Evolutionary conservation across 768 basidiomycete species (phyloP), one percentile per base, ranked within the genome.

Genomic region (Tylopilus vinaceipallidus): DNA sequence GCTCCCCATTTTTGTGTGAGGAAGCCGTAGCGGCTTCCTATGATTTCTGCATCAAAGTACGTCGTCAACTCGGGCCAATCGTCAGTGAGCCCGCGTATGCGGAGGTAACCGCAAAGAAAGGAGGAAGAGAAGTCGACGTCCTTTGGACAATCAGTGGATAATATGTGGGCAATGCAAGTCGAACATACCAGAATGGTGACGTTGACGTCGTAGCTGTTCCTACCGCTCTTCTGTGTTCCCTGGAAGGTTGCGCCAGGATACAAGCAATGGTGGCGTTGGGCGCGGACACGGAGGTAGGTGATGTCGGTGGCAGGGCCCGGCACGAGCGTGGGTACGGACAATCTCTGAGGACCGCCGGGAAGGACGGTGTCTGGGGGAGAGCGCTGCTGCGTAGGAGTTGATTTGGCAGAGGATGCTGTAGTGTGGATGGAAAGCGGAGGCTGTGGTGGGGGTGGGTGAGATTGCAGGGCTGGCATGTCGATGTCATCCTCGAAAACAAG

Each of bases 51-150:
- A 62, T 94, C 91, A 68, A 98, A 98, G 63, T 93, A 97, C 3
- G 95, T 98, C 6, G 94, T 97, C 35, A 98, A 79, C 67, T 95
- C 90, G 14, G 95, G 95, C 81, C 91, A 94, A 61, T 95, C 89
- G 57, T 95, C 84, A 34, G 95, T 98, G 43, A 98, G 73, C 24
- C 92, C 91, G 16, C 87, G 86, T 65, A 98, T 98, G 51, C 88
- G 84, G 34, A 98, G 84, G 66, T 95, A 95, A 19, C 95, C 95
- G 58, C 87, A 92, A 14, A 98, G 75, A 53, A 83, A 87, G 0
- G 94, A 93, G 13, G 85, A 82, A 3, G 83, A 70, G 59, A 97
- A 88, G 67, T 95, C 89, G 60, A 97, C 91, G 56, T 95, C 91
- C 92, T 94, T 62, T 20, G 20, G 49, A 14, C 11, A 26, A 39